Base-by-base conservation (phyloP, 805 yeast genomes). In the Myxozyma geophila region DNA sequence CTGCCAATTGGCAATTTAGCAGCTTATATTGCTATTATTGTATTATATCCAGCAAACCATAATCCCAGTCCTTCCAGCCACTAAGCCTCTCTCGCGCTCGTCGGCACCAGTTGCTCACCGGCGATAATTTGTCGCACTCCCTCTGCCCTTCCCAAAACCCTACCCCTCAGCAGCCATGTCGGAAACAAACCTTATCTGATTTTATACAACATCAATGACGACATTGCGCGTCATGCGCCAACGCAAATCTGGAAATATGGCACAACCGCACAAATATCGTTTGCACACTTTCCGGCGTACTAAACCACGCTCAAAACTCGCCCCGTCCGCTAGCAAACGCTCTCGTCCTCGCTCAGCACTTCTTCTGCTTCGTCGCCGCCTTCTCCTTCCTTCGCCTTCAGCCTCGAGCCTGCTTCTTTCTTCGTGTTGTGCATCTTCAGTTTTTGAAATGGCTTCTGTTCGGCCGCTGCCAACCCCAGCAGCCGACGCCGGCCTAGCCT, bases 381-480 rank as follows among this genome's bases (percentile, higher is more conserved):
- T 46, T 28, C 10, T 35, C 33, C 59, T 44, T 15, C 43, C 35
- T 44, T 35, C 8, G 13, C n/a, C 33, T n/a, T 44, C 59, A 44
- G 33, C 10, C n/a, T 17, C 15, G 12, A 21, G 15, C 37, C 52
- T 7, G 23, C 35, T 7, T 9, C 33, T 41, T 23, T 28, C 40
- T 40, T 28, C 5, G 28, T 28, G 28, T 28, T 28, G 28, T 28
- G 28, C 36, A n/a, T 21, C n/a, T 4, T 33, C 46, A 50, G 7
- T 10, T 21, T 10, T 21, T 46, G 15, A 19, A 33, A 52, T 52
- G 55, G 46, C 55, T 15, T 39, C 40, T 12, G 47, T 40, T 44
- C 60, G n/a, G 54, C 46, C 39, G 28, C 53, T 23, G 48, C 48
- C 41, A 44, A 40, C 52, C 12, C 52, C 54, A 39, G 33, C 33